These are phyloP conservation scores for Penicillium occitanis DNA, from an alignment of 2,329 filamentous ascomycete genomes.

Conservation along the genomic window DNA sequence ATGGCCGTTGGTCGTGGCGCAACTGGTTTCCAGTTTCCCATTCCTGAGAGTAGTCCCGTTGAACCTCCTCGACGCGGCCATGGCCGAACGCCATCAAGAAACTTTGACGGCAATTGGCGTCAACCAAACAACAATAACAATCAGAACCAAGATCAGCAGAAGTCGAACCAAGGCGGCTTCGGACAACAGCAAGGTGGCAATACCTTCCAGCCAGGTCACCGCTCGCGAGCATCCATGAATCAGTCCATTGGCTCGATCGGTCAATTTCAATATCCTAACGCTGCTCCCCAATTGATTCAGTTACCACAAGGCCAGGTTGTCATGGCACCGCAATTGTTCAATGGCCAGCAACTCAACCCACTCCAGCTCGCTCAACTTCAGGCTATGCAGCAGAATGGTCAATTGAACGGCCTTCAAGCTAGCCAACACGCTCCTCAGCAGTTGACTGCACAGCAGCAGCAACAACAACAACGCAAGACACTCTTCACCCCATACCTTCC, in stretches of 20 bases:
- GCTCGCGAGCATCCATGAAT: conserved; percentile 78
- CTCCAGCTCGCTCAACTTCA: conserved; percentile 88
- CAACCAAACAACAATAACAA: conserved; percentile 63
- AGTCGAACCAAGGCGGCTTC: conserved; percentile 60
- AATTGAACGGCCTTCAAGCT: conserved; percentile 67
- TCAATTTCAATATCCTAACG: conserved; percentile 78
- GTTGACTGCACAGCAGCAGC: conserved; percentile 58
- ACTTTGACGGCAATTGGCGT: conserved; percentile 98
- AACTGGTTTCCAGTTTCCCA: conserved; percentile 70
- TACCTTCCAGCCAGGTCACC: conserved; percentile 90
- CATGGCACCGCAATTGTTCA: conserved; percentile 79
- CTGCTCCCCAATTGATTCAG: conserved; percentile 82
- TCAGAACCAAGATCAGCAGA: conserved; percentile 52
- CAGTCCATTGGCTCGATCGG: conserved; percentile 82
- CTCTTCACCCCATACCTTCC: conserved; percentile 97
- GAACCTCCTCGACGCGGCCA: conserved; percentile 81
- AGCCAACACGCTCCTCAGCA: conserved; percentile 71
- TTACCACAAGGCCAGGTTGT: conserved; percentile 79
- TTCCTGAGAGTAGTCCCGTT: conserved; percentile 52
- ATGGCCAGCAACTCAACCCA: conserved; percentile 80
- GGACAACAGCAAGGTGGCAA: conserved; percentile 68
- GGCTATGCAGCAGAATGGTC: conserved; percentile 87
- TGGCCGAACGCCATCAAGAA: conserved; percentile 78
- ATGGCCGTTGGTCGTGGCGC: conserved; percentile 58
- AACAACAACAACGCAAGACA: conserved; percentile 94